Conservation (phyloP, 2,329 filamentous ascomycete species). For the Bimuria novae-zelandiae region DNA sequence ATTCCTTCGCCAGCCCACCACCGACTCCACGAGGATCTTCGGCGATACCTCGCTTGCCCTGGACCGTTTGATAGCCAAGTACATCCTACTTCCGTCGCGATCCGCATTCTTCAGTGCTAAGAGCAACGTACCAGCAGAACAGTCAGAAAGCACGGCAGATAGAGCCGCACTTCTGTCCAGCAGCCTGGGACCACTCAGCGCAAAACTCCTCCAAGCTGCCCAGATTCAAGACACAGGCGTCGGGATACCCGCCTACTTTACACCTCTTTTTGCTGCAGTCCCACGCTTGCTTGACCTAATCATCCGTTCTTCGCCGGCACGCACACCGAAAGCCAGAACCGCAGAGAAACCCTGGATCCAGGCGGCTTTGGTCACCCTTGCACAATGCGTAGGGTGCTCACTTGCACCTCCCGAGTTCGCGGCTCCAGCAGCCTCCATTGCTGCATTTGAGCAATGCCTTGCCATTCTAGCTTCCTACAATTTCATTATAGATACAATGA, state of each 20-base stretch:
- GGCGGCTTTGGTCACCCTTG: slow-evolving; percentile 43
- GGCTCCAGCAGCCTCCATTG: slow-evolving; percentile 24
- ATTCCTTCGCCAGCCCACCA: slow-evolving; percentile 14
- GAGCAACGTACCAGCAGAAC: slow-evolving; percentile 4
- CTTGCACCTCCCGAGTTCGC: slow-evolving; percentile 27
- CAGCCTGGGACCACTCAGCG: slow-evolving; percentile 33
- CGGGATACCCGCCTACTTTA: slow-evolving; percentile 23
- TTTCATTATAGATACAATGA: slow-evolving; percentile 30
- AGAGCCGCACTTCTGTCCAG: slow-evolving; percentile 23
- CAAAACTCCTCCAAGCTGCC: slow-evolving; percentile 37
- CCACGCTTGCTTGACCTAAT: slow-evolving; percentile 47
- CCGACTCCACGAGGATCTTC: neutral
- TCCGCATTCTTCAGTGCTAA: slow-evolving; percentile 41
- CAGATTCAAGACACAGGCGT: slow-evolving; percentile 36
- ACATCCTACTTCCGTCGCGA: slow-evolving; percentile 49
- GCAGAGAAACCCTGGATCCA: slow-evolving; percentile 53
- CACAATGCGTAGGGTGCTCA: slow-evolving; percentile 41
- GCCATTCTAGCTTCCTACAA: slow-evolving; percentile 29
- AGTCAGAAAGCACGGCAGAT: neutral
- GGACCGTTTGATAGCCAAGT: slow-evolving; percentile 48
- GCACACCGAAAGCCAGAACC: slow-evolving; percentile 46
- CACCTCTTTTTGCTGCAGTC: slow-evolving; percentile 32
- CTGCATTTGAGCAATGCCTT: slow-evolving; percentile 31
- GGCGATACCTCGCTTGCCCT: slow-evolving; percentile 25
- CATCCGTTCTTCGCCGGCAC: slow-evolving; percentile 47